Base-by-base conservation (phyloP, 176 grass and related monocot genomes). In the Tuctoria greenei region DNA sequence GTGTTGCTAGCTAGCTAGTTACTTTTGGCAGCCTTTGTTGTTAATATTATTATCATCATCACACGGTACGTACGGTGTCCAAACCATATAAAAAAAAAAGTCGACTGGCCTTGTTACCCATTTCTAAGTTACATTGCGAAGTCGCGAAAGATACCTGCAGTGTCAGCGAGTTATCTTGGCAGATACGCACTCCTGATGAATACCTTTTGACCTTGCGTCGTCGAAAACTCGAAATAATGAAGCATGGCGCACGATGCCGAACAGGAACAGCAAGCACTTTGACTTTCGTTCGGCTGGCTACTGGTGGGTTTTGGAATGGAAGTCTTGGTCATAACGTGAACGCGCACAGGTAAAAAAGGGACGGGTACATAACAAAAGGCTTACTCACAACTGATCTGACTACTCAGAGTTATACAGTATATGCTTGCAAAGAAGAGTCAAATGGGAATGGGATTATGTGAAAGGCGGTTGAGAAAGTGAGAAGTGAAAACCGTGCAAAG, bases 361-460 rank as follows among this genome's bases (percentile, higher is more conserved):
- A 64, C 46, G 72, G 72, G 71, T 68, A n/a, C 11, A 28, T 51
- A 42, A 18, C 31, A 37, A 81, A 81, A 76, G 16, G 77, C 57
- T 23, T 10, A 18, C 65, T 76, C 52, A n/a, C 36, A 42, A 24
- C 3, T 34, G 56, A 59, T 58, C 39, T 43, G 46, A 64, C 40
- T 47, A 65, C 8, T 61, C 46, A n/a, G 4, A 15, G 14, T 40
- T 83, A 36, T n/a, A n/a, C n/a, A n/a, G n/a, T n/a, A n/a, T n/a
- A n/a, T 31, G 31, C 31, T 31, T 31, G 31, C 31, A 31, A 31
- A 31, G 31, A 31, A 31, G 31, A 31, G 31, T 3, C 31, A 69
- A n/a, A 50, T 21, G 41, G 1, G n/a, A 42, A 66, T 27, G 16
- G 15, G 34, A 38, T 26, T 20, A 1, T 28, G 0, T 61, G 59